A percentile compares a stretch with the other conserved stretches of the same genome.
Conservation (phyloP, 352 stramenopile species). For the Pythium coloratum region DNA sequence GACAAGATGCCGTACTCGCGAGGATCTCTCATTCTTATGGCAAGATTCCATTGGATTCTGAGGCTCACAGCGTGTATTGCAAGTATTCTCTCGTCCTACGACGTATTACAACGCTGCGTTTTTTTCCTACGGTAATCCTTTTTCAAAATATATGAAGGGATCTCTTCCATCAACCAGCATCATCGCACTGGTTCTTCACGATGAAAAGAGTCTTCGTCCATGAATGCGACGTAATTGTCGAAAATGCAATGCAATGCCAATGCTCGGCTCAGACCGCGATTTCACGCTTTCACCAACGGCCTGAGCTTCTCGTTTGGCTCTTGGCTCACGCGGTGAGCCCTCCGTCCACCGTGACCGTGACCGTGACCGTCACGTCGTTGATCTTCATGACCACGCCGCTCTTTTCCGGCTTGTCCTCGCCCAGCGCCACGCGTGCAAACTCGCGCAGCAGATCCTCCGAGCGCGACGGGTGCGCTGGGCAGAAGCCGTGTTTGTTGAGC, state of each 20-base stretch:
- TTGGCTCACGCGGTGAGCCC: background rate
- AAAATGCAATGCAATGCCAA: background rate
- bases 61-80: background rate
- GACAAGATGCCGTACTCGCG: too few relatives aligned
- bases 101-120: background rate
- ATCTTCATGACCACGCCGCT: conserved; percentile 2
- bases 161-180: conserved; percentile 6
- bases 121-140: background rate
- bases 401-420: background rate
- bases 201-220: background rate
- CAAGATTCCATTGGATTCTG: background rate
- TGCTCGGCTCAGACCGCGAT: background rate
- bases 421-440: conserved; percentile 2
- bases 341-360: background rate
- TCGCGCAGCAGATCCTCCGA: conserved; percentile 1
- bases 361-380: background rate
- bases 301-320: background rate
- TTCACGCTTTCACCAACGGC: background rate
- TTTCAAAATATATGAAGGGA: background rate
- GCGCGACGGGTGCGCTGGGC: background rate
- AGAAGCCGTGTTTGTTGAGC: conserved; percentile 9
- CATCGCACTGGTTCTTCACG: background rate
- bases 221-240: background rate
- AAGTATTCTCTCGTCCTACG: too few relatives aligned
- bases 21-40: too few relatives aligned